Conservation (phyloP, 768 basidiomycete species). For the Mycena pura region DNA sequence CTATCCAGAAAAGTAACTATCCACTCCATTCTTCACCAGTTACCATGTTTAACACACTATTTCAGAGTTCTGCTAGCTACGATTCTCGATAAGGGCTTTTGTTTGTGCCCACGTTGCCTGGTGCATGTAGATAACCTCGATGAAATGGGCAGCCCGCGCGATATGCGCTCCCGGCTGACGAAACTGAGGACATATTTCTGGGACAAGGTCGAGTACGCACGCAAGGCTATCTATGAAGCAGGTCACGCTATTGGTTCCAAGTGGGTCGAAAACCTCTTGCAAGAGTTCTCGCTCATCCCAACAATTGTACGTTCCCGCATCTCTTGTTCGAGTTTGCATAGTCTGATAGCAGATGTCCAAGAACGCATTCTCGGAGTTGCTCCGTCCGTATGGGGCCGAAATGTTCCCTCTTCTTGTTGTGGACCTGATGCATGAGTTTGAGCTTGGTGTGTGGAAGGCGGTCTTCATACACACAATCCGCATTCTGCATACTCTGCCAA, state of each 20-base stretch:
- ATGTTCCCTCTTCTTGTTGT: not conserved
- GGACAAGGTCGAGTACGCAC: not conserved
- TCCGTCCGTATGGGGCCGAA: not conserved
- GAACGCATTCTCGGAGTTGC: constrained; percentile 5
- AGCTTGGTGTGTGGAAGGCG: constrained; percentile 3
- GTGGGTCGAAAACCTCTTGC: not conserved
- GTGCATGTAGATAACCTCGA: constrained; percentile 29
- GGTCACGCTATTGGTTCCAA: not conserved
- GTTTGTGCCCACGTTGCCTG: constrained; percentile 38
- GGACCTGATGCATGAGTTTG: constrained; percentile 9
- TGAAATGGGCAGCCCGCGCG: constrained; percentile 30
- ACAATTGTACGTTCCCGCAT: not conserved
- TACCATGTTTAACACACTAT: not conserved
- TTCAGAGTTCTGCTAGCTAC: constrained; percentile 36
- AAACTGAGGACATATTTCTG: not conserved
- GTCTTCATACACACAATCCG: constrained; percentile 8
- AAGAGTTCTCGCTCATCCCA: not conserved
- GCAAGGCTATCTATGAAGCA: not conserved
- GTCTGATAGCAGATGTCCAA: no score
- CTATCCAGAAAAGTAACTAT: constrained; percentile 50
- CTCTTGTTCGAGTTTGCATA: no score
- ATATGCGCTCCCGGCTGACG: not conserved
- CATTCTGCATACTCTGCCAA: not conserved
- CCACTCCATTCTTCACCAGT: not conserved
- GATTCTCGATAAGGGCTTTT: constrained; percentile 33